Percentiles rank a stretch among this genome's conserved stretches.
phyloP scores from a whole-genome alignment of 2,329 filamentous ascomycete species.

The Pyrenochaeta sp. region DNA sequence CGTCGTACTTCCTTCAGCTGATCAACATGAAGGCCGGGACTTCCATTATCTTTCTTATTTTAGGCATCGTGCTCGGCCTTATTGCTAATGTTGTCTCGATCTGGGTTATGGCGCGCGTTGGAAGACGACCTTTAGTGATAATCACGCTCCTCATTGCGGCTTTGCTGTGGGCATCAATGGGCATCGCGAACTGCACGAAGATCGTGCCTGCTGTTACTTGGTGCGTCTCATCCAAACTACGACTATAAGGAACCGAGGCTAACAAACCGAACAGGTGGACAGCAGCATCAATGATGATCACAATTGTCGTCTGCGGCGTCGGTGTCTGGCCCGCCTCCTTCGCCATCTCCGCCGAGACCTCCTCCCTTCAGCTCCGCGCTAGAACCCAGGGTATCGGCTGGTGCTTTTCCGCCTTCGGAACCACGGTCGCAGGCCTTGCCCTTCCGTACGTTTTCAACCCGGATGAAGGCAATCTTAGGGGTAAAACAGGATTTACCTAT shows the following conservation, averaged over 20 bases:
- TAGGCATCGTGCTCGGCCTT: constrained; percentile 58
- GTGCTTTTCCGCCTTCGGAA: constrained; percentile 51
- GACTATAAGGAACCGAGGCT: neutral
- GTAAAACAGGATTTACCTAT: constrained; percentile 55
- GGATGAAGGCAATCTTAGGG: constrained; percentile 53
- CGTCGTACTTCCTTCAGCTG: constrained; percentile 46
- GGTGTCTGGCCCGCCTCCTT: constrained; percentile 57
- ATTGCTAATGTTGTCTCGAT: constrained; percentile 56
- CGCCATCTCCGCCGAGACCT: constrained; percentile 55
- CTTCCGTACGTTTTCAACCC: constrained; percentile 63
- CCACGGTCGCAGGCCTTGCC: constrained; percentile 56
- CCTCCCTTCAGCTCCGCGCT: constrained; percentile 54
- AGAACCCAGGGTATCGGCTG: constrained; percentile 58
- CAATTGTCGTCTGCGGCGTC: constrained; percentile 54
- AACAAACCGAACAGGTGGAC: constrained; percentile 47
- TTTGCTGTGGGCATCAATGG: constrained; percentile 57
- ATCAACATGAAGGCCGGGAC: constrained; percentile 38
- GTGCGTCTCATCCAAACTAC: constrained; percentile 33
- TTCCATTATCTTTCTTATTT: constrained; percentile 56
- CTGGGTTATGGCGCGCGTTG: constrained; percentile 55
- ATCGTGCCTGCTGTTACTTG: constrained; percentile 50
- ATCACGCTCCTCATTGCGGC: constrained; percentile 43
- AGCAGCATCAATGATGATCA: constrained; percentile 52
- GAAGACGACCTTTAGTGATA: constrained; percentile 53
- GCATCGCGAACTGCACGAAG: constrained; percentile 57